Evolutionary conservation across 331 rosid species (phyloP).

Genomic region (Pyrus hybrid): DNA sequence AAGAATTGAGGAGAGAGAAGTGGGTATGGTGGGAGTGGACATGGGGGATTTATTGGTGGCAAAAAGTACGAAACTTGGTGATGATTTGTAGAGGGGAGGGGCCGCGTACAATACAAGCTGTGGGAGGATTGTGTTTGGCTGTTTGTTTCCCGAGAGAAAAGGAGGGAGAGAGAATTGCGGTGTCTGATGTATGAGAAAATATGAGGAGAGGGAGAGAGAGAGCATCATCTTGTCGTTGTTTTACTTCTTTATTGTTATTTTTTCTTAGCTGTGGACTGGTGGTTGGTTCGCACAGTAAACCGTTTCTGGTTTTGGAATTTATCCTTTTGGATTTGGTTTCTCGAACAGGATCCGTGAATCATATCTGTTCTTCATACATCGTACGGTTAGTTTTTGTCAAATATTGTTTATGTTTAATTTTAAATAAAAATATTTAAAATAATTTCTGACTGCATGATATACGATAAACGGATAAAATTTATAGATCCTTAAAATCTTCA

Average conservation of each 20-base stretch:
- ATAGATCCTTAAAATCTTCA: accelerated
- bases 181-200: slow-evolving; percentile 21
- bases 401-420: accelerated
- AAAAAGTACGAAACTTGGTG: neutral
- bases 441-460: accelerated
- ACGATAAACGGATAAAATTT: too few species aligned
- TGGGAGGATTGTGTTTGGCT: neutral
- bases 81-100: neutral
- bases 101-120: neutral
- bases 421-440: too few species aligned
- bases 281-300: neutral
- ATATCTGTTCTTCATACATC: accelerated
- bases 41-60: neutral
- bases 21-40: neutral
- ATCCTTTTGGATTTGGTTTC: neutral
- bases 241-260: neutral
- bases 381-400: too few species aligned
- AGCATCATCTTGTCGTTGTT: neutral
- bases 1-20: neutral
- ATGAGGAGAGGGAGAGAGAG: neutral
- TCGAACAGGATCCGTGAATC: neutral
- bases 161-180: slow-evolving; percentile 29
- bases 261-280: neutral
- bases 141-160: slow-evolving; percentile 37
- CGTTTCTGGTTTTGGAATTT: neutral